Evolutionary conservation across 371 early-diverging fungal species (phyloP), one percentile per base, ranked within the genome.

Genomic region (Mortierella polycephala): DNA sequence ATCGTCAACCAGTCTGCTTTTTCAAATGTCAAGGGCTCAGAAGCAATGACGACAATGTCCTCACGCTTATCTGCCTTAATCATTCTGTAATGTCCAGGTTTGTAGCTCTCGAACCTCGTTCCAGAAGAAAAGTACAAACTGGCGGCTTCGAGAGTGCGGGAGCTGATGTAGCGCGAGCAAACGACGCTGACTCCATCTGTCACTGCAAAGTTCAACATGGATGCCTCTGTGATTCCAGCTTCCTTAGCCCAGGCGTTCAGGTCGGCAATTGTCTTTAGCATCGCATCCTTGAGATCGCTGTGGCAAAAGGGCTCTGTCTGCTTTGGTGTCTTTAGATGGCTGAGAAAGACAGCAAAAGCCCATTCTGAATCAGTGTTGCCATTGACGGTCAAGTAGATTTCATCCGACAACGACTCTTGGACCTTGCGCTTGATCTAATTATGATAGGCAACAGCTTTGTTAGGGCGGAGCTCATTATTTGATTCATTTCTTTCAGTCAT

Each of bases 351-450:
- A 12, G 94, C 95, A 84, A 95, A 95, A 0, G 94, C 91, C 88
- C 93, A 93, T 82, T 95, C 95, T 0, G 93, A 92, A 76, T 95
- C 95, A 0, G 95, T 95, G 64, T 90, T 93, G 64, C 95, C 95
- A 72, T 95, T 90, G 4, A 95, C 88, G 40, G 86, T 83, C 71
- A 90, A 67, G 60, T 88, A 95, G n/a, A 94, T 74, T 21, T 92
- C 90, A 50, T 95, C 95, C 7, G 84, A 76, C 60, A 95, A 82
- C 12, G 83, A 75, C 64, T 85, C 86, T 59, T 89, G 90, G 16
- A 95, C 82, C 56, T 81, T 84, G 39, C 95, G 86, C 67, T 95
- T 95, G 67, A 95, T 92, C 89, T 88, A 72, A 14, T 50, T 51
- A 18, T 30, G 37, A 54, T 5, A 49, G n/a, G 18, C 14, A 41